A percentile compares a stretch with the other conserved stretches of the same genome.
Evolutionary conservation across 345 rosid species (phyloP).

Genomic region (Aquilaria yunnanensis): DNA sequence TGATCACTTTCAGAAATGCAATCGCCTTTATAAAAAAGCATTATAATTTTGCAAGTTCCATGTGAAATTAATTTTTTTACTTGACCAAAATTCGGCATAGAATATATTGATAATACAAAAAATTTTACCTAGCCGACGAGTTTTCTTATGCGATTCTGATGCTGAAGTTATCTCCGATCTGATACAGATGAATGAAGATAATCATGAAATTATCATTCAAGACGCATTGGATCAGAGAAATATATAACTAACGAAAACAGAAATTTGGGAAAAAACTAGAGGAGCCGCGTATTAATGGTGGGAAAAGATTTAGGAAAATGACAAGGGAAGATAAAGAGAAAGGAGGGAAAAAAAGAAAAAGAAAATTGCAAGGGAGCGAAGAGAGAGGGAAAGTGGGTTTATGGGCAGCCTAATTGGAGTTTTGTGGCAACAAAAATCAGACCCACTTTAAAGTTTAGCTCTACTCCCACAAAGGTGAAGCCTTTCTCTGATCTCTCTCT

Average conservation of each 20-base stretch:
- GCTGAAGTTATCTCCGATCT: too few species aligned
- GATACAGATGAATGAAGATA: too few species aligned
- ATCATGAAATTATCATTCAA: too few species aligned
- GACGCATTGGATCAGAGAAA: too few species aligned
- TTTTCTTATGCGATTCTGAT: too few species aligned
- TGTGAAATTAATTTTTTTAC: too few species aligned
- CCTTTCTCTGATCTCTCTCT: slow-evolving; percentile 7
- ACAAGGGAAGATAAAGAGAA: slow-evolving; percentile 1
- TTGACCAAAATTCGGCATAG: too few species aligned
- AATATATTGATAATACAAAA: too few species aligned
- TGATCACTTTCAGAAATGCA: too few species aligned
- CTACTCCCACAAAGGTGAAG: slow-evolving; percentile 9
- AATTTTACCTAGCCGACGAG: too few species aligned
- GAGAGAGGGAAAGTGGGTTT: slow-evolving; percentile 15
- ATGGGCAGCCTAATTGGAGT: slow-evolving; percentile 29
- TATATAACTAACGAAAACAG: background rate
- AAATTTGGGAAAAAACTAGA: background rate
- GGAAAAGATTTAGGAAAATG: background rate
- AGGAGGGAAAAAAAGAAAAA: slow-evolving; percentile 5
- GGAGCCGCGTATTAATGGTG: background rate
- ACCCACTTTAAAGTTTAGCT: slow-evolving; percentile 29
- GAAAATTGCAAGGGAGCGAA: slow-evolving; percentile 9
- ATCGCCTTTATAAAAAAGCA: too few species aligned
- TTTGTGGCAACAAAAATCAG: slow-evolving; percentile 17
- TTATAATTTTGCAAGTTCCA: too few species aligned